phyloP scores from a whole-genome alignment of 306 rosid species.

The Psophocarpus tetragonolobus region DNA sequence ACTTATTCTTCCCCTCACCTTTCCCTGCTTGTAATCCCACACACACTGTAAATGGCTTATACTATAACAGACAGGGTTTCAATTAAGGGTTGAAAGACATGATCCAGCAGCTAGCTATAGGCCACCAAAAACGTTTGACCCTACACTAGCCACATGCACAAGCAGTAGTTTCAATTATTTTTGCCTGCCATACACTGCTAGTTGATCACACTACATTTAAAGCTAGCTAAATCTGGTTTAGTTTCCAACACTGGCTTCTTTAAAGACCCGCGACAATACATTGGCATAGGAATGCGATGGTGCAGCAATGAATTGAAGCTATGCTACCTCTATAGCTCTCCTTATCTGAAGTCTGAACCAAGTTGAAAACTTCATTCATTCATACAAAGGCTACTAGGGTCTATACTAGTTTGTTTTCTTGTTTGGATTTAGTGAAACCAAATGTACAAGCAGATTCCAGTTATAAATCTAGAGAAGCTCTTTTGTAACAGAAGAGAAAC shows the following conservation, averaged over 20 bases:
- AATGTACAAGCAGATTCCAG: not conserved
- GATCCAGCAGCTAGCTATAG: not conserved
- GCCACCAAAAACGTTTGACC: slow-evolving; percentile 10
- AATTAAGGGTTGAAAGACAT: slow-evolving; percentile 8
- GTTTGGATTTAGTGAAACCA: slow-evolving; percentile 8
- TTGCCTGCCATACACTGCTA: not conserved
- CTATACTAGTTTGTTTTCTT: not conserved
- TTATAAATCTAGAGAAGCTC: not conserved
- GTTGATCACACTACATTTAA: slow-evolving; percentile 22
- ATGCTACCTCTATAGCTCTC: not conserved
- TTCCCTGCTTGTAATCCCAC: slow-evolving; percentile 6
- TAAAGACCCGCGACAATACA: not conserved
- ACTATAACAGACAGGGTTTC: slow-evolving; percentile 3
- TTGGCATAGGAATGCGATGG: not conserved
- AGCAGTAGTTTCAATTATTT: slow-evolving; percentile 5
- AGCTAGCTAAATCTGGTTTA: slow-evolving; percentile 17
- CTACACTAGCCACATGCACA: slow-evolving; percentile 26
- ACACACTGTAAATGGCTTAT: not conserved
- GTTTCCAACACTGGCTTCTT: not conserved
- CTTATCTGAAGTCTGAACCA: not conserved
- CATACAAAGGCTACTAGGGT: not conserved
- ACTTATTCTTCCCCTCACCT: not conserved
- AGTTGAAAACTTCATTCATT: not conserved
- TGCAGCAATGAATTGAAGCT: not conserved
- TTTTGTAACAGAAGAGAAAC: not conserved